Evolutionary conservation across 73 alveolate species (phyloP).

Genomic region (Loxodes magnus): DNA sequence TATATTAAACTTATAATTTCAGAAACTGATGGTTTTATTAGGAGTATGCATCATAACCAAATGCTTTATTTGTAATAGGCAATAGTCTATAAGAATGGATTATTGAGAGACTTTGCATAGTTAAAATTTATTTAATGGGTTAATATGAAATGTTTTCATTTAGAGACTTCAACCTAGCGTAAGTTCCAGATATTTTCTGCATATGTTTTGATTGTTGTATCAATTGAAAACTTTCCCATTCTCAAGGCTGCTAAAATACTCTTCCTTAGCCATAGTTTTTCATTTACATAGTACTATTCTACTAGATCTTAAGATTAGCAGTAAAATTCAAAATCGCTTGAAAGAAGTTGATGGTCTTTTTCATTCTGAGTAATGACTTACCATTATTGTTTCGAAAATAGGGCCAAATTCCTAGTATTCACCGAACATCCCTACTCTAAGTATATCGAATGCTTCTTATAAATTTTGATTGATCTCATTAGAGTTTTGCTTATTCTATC

Average conservation of each 20-base stretch:
- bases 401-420: neutral
- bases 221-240: constrained; percentile 80
- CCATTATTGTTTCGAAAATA: neutral
- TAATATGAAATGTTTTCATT: too few species aligned
- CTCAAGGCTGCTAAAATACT: constrained; percentile 45
- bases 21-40: too few species aligned
- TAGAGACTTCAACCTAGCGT: constrained; percentile 2
- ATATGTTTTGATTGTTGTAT: constrained; percentile 77
- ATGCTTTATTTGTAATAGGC: too few species aligned
- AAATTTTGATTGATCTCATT: constrained; percentile 36
- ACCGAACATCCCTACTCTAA: constrained; percentile 16
- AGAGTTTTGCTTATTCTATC: constrained; percentile 75
- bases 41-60: too few species aligned
- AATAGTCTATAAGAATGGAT: too few species aligned
- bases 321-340: neutral
- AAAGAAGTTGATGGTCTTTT: neutral
- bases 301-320: constrained; percentile 37
- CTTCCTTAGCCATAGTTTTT: constrained; percentile 26
- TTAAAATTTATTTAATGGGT: too few species aligned
- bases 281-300: constrained; percentile 49
- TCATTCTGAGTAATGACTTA: too few species aligned
- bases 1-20: too few species aligned
- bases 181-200: constrained; percentile 62
- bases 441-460: constrained; percentile 23
- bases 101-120: too few species aligned